These are phyloP conservation scores for Trichoderma endophyticum DNA, from an alignment of 2,329 filamentous ascomycete species.

Conservation along the genomic window DNA sequence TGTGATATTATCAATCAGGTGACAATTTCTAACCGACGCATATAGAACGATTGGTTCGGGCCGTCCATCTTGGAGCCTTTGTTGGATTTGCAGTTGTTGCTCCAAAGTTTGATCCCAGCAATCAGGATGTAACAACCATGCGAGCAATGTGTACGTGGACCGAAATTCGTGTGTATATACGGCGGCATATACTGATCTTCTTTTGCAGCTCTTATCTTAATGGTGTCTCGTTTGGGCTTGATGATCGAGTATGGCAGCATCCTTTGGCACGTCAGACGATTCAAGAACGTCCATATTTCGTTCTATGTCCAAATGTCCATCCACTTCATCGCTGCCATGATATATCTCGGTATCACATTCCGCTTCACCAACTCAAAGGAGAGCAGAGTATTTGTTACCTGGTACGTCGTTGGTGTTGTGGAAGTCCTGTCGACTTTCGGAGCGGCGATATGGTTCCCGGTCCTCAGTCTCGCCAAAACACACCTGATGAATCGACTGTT, in stretches of 20 bases:
- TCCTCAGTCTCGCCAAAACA: conserved; percentile 59
- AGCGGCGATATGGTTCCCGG: conserved; percentile 52
- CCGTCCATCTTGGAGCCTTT: conserved; percentile 61
- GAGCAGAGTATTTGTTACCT: conserved; percentile 37
- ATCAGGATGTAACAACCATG: conserved; percentile 39
- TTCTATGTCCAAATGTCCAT: conserved; percentile 36
- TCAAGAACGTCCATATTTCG: conserved; percentile 35
- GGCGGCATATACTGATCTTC: not conserved
- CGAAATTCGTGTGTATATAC: too few species aligned
- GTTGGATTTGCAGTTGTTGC: conserved; percentile 62
- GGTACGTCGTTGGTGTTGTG: conserved; percentile 53
- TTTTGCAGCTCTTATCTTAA: conserved; percentile 42
- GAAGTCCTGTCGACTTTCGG: conserved; percentile 52
- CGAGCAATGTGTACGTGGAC: conserved; percentile 39
- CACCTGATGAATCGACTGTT: conserved; percentile 63
- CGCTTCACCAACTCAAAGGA: conserved; percentile 33
- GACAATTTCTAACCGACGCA: too few species aligned
- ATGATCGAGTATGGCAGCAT: conserved; percentile 52
- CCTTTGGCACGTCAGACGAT: conserved; percentile 42
- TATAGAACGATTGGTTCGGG: conserved; percentile 52
- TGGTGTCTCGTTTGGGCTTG: conserved; percentile 51
- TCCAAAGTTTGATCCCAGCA: conserved; percentile 40
- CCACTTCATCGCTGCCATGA: conserved; percentile 34
- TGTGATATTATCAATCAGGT: too few species aligned
- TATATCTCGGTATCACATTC: conserved; percentile 44